Percentiles rank a stretch among this genome's conserved stretches.
These are phyloP conservation scores for Pelargonium citronellum DNA, from an alignment of 441 rosid species.

Conservation along the genomic window DNA sequence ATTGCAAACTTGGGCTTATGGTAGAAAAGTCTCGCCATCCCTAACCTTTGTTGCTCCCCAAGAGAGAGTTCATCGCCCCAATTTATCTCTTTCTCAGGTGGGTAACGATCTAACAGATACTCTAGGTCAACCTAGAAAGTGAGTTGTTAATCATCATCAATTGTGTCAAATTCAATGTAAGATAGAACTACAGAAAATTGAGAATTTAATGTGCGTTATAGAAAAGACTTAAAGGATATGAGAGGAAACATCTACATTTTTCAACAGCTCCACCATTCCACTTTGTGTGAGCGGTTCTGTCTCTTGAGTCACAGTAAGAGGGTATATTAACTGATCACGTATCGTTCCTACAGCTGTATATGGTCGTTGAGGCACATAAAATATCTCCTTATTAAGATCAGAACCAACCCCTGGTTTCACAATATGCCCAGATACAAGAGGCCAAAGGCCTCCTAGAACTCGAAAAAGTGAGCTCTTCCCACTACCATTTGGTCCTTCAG, in stretches of 20 bases:
- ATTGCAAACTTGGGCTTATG: constrained; percentile 99
- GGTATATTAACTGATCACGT: constrained; percentile 96
- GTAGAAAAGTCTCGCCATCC: constrained; percentile 97
- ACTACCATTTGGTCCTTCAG: constrained; percentile 97
- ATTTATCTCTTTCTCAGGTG: constrained; percentile 78
- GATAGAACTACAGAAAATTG: constrained; percentile 10
- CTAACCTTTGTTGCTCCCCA: constrained; percentile 98
- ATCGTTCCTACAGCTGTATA: constrained; percentile 98
- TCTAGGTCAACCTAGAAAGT: constrained; percentile 80
- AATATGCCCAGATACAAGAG: constrained; percentile 86
- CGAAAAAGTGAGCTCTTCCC: constrained; percentile 99
- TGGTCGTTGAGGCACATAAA: constrained; percentile 98
- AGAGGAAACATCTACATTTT: constrained; percentile 58
- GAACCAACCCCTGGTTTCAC: constrained; percentile 99
- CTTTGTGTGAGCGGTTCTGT: constrained; percentile 55
- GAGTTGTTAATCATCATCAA: neutral
- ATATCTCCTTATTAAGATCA: constrained; percentile 96
- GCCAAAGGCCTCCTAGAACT: constrained; percentile 99
- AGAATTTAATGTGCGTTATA: neutral
- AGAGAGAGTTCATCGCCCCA: constrained; percentile 99
- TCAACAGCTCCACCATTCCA: constrained; percentile 88
- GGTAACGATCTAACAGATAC: constrained; percentile 90
- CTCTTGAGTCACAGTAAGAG: constrained; percentile 76
- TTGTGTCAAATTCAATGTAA: constrained; percentile 16
- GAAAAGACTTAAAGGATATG: constrained; percentile 11